Conservation (phyloP, 1,284 basidiomycete species). For the Vanrija sp. region DNA sequence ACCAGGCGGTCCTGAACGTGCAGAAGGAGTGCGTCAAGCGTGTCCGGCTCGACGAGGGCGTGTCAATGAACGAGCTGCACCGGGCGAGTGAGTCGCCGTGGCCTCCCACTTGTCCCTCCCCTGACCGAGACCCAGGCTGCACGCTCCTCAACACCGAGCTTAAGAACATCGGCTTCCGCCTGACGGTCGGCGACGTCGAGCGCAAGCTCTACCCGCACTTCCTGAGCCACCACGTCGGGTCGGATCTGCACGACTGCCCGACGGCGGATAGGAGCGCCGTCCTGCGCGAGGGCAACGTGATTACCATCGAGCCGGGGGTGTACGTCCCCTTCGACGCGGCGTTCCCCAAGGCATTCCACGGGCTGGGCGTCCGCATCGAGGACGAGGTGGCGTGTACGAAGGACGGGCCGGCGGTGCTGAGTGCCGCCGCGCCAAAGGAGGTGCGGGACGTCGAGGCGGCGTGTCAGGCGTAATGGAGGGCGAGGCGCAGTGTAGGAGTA, state of each 20-base stretch:
- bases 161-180: conserved; percentile 72
- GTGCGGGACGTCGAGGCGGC: conserved; percentile 80
- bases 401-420: conserved; percentile 64
- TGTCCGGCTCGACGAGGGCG: conserved; percentile 54
- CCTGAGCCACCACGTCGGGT: conserved; percentile 54
- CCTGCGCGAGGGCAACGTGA: conserved; percentile 73
- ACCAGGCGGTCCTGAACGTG: conserved; percentile 59
- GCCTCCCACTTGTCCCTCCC: not conserved
- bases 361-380: conserved; percentile 67
- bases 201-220: conserved; percentile 82
- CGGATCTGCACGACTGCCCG: conserved; percentile 54
- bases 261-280: conserved; percentile 42
- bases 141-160: conserved; percentile 69
- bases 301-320: conserved; percentile 59
- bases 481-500: too few relatives aligned
- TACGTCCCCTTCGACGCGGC: conserved; percentile 74
- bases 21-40: conserved; percentile 52
- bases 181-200: conserved; percentile 66
- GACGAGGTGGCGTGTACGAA: conserved; percentile 79
- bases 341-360: conserved; percentile 82
- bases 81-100: conserved; percentile 52
- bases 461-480: conserved; percentile 55
- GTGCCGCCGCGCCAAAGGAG: conserved; percentile 81
- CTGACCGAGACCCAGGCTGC: conserved; percentile 52
- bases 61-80: conserved; percentile 75